phyloP scores from a whole-genome alignment of 805 yeast species.

The Metschnikowia gruessii region DNA sequence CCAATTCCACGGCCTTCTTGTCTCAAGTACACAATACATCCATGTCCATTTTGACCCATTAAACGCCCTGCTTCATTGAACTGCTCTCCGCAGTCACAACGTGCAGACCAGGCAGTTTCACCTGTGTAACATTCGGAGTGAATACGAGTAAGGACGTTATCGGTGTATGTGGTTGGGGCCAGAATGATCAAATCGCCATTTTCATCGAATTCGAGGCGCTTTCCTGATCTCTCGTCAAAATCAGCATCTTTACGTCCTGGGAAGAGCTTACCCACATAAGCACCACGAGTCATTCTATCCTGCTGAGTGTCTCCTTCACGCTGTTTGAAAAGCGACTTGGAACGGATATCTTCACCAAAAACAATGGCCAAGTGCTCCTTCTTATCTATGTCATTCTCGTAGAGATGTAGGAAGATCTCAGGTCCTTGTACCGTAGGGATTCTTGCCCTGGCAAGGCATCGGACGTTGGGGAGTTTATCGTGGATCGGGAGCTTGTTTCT shows the following conservation, averaged over 20 bases:
- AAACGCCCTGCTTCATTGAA: slow-evolving; percentile 95
- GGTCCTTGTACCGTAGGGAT: slow-evolving; percentile 96
- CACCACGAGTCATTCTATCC: slow-evolving; percentile 98
- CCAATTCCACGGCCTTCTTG: slow-evolving; percentile 99
- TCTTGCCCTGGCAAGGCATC: slow-evolving; percentile 90
- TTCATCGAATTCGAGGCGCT: slow-evolving; percentile 31
- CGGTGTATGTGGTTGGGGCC: slow-evolving; percentile 25
- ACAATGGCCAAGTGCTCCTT: slow-evolving; percentile 97
- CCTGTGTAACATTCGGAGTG: slow-evolving; percentile 99
- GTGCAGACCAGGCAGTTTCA: slow-evolving; percentile 98
- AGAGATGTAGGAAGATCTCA: slow-evolving; percentile 87
- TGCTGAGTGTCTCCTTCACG: slow-evolving; percentile 75
- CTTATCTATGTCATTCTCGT: slow-evolving; percentile 78
- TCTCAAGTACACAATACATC: slow-evolving; percentile 91
- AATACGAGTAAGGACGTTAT: slow-evolving; percentile 70
- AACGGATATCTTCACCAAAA: slow-evolving; percentile 88
- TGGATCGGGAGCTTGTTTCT: slow-evolving; percentile 43
- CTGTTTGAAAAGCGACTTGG: slow-evolving; percentile 62
- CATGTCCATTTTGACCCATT: slow-evolving; percentile 85
- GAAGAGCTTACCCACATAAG: slow-evolving; percentile 82
- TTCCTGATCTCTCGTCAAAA: slow-evolving; percentile 37
- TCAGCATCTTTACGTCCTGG: slow-evolving; percentile 84
- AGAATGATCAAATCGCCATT: slow-evolving; percentile 29
- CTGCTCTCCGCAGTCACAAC: slow-evolving; percentile 99
- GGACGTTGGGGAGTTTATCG: slow-evolving; percentile 64